These are phyloP conservation scores for Stemphylium lycopersici DNA, from an alignment of 2,329 filamentous ascomycete genomes.

Conservation along the genomic window DNA sequence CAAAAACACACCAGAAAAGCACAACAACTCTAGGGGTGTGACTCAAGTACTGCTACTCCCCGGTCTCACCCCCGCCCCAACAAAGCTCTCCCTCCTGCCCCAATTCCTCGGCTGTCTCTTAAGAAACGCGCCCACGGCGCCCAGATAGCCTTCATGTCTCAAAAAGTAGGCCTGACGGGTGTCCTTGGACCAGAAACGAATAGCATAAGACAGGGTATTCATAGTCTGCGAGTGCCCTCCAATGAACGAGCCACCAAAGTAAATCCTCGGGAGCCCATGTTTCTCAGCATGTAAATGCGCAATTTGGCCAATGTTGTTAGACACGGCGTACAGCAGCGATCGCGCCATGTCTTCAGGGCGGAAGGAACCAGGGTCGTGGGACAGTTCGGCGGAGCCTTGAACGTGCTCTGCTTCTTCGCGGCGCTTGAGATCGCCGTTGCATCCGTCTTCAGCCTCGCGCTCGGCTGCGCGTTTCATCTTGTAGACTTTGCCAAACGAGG, in stretches of 20 bases:
- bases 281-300: slow-evolving; percentile 97
- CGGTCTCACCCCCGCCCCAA: background rate
- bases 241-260: slow-evolving; percentile 97
- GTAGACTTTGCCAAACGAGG: slow-evolving; percentile 96
- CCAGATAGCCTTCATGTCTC: slow-evolving; percentile 93
- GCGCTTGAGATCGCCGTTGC: slow-evolving; percentile 56
- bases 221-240: slow-evolving; percentile 96
- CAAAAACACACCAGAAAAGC: background rate
- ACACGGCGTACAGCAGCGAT: slow-evolving; percentile 89
- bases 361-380: slow-evolving; percentile 61
- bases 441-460: slow-evolving; percentile 73
- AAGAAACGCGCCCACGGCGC: slow-evolving; percentile 90
- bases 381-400: slow-evolving; percentile 35
- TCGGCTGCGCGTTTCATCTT: slow-evolving; percentile 88
- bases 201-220: slow-evolving; percentile 95
- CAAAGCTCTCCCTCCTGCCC: slow-evolving; percentile 79
- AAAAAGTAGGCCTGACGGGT: slow-evolving; percentile 95
- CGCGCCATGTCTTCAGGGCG: slow-evolving; percentile 84
- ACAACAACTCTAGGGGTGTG: background rate
- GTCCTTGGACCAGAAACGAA: slow-evolving; percentile 96
- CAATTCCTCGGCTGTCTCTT: slow-evolving; percentile 90
- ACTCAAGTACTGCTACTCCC: background rate
- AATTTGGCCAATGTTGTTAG: slow-evolving; percentile 97
- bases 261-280: slow-evolving; percentile 88
- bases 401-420: slow-evolving; percentile 45